Base-by-base conservation (phyloP, 768 basidiomycete genomes). In the Tubosaeta sp. region DNA sequence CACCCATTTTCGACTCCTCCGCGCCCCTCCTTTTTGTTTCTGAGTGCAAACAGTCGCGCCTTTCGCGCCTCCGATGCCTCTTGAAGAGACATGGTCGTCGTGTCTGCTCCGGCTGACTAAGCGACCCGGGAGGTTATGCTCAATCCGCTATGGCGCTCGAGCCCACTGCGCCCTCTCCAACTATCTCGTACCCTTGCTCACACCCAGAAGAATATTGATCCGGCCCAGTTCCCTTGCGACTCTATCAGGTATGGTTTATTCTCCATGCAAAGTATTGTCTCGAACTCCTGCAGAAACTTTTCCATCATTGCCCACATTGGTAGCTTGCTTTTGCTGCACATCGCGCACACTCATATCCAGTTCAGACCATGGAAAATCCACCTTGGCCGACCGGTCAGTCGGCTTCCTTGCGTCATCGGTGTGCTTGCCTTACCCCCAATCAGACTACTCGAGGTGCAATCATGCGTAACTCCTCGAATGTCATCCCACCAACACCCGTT, bases 271-370 rank as follows among this genome's bases (percentile, higher is more conserved):
- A 8, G 16, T 30, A 13, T 18, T 13, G 8, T 32, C 36, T 44
- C 4, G 1, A 22, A 22, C 42, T 46, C 39, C 2, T 31, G 12
- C 52, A 89, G 87, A 47, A 97, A 97, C 68, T 93, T 97, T 67
- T 94, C 93, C 10, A 93, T 97, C 58, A 95, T 97, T 64, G 94
- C 94, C 1, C 94, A 97, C 67, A 96, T 96, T 59, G 93, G 92
- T 84, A 62, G 48, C 53, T 27, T 25, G 32, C 13, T 9, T 25
- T 10, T 25, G 35, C 14, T 0, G 30, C 6, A 21, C 8, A 19
- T 39, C 55, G 16, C 25, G 10, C 12, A 3, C 29, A 6, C 56
- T 66, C 46, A 49, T 46, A 16, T 31, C 43, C 12, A 35, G 22
- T 45, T n/a, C 51, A 87, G 89, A 96, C 69, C 94, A 96, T 69